Base-by-base conservation (phyloP, 169 alveolate species). In the Prorocentrum cordatum region DNA sequence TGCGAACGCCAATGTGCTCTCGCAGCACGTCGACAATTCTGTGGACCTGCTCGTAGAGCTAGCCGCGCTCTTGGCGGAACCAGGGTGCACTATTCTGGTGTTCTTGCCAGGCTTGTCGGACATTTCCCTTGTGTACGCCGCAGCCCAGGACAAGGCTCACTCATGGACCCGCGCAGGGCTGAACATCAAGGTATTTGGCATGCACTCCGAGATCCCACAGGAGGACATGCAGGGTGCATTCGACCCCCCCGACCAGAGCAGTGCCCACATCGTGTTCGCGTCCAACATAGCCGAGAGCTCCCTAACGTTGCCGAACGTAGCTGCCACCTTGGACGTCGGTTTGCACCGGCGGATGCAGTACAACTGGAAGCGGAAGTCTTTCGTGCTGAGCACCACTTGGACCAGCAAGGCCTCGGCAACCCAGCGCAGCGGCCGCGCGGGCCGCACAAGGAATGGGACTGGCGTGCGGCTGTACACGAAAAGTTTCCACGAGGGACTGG, bases 341-440 rank as follows among this genome's bases (percentile, higher is more conserved):
- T 29, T 75, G 86, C 31, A 50, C 36, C 50, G 54, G 39, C 86
- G 54, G 71, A 62, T 31, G 86, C 70, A 47, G 33, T n/a, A n/a
- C n/a, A n/a, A n/a, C n/a, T n/a, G n/a, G n/a, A n/a, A n/a, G n/a
- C 61, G 24, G 27, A 24, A 24, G n/a, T 14, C 5, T 50, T 26
- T 45, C 20, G 12, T 45, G 12, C 58, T 16, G 20, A 45, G 20
- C 12, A 16, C 20, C 58, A 14, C 58, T 16, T 14, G 20, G 1
- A 45, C 12, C 12, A 45, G 20, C 0, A 14, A 14, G 1, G 64
- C 64, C 7, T 75, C 86, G 29, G 86, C 86, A 3, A 70, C 50
- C n/a, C 86, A 75, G 71, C 86, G 86, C 10, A 36, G 59, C 27
- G 86, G 86, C 16, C 86, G 86, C 5, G 86, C 86, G 20, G 86